These are phyloP conservation scores for Kentomonas sorsogonicus DNA, from an alignment of 208 protist genomes.

Conservation along the genomic window DNA sequence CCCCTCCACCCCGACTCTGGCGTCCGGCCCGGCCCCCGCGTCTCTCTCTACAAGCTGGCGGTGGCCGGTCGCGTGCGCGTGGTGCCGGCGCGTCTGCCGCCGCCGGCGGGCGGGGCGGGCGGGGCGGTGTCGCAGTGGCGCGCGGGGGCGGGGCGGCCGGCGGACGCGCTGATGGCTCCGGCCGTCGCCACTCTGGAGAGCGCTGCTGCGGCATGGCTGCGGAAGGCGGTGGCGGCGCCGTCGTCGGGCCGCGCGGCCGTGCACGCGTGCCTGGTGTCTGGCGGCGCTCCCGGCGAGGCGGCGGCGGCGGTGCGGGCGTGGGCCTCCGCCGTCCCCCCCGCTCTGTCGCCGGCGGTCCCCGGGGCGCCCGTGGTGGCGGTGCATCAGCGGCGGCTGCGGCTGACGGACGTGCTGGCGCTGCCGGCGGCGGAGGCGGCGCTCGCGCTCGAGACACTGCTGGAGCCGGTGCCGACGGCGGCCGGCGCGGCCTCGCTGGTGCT, in stretches of 20 bases:
- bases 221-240: too few relatives aligned
- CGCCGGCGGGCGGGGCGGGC: neutral
- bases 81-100: neutral
- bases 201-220: too few relatives aligned
- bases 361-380: slow-evolving; percentile 13
- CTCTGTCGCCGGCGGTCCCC: slow-evolving; percentile 4
- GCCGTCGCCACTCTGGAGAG: too few relatives aligned
- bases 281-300: too few relatives aligned
- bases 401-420: slow-evolving; percentile 43
- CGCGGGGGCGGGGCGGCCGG: too few relatives aligned
- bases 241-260: too few relatives aligned
- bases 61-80: neutral
- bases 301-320: neutral
- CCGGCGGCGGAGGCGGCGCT: slow-evolving; percentile 24
- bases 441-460: slow-evolving; percentile 16
- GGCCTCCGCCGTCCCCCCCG: neutral
- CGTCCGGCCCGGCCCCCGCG: neutral
- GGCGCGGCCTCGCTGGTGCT: slow-evolving; percentile 20
- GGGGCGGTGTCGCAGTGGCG: neutral
- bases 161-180: too few relatives aligned
- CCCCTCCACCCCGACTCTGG: too few relatives aligned
- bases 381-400: slow-evolving; percentile 34
- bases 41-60: neutral
- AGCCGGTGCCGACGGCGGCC: neutral
- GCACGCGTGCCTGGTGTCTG: too few relatives aligned